A percentile compares a stretch with the other conserved stretches of the same genome.
phyloP scores from a whole-genome alignment of 495 filamentous ascomycete species.

The Pseudotulostoma volvatum region DNA sequence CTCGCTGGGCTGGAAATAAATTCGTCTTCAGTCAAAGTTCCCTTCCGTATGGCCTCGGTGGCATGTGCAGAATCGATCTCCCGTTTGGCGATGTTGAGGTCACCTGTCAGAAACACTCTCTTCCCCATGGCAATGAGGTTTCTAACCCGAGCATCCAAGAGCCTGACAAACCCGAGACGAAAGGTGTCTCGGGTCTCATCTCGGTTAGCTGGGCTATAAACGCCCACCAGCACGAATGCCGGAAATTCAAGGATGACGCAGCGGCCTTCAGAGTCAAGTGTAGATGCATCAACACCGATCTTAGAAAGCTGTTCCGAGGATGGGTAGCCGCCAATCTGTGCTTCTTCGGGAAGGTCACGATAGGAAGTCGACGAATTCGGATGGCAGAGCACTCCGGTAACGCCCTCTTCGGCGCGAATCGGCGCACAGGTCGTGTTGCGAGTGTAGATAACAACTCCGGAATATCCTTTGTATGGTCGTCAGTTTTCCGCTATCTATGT shows the following conservation, averaged over 20 bases:
- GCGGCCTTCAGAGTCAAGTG: conserved; percentile 79
- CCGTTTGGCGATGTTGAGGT: conserved; percentile 72
- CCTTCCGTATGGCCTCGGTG: conserved; percentile 53
- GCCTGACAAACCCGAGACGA: conserved; percentile 59
- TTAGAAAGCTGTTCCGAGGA: conserved; percentile 43
- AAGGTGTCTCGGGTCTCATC: conserved; percentile 77
- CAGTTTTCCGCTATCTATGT: neutral
- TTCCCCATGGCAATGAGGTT: conserved; percentile 74
- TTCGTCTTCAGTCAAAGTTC: conserved; percentile 44
- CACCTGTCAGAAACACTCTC: conserved; percentile 67
- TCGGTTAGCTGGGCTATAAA: conserved; percentile 77
- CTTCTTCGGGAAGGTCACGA: conserved; percentile 55
- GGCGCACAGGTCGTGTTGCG: conserved; percentile 77
- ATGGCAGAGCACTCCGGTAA: conserved; percentile 65
- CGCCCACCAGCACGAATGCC: conserved; percentile 80
- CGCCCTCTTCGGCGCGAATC: conserved; percentile 83
- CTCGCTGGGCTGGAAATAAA: conserved; percentile 62
- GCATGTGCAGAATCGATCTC: conserved; percentile 59
- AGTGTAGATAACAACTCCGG: conserved; percentile 89
- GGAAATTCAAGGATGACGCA: conserved; percentile 90
- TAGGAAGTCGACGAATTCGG: conserved; percentile 62
- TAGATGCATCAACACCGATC: conserved; percentile 45
- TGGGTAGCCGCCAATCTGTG: conserved; percentile 89
- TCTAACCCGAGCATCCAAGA: conserved; percentile 65
- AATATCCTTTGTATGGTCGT: conserved; percentile 52